A percentile compares a stretch with the other conserved stretches of the same genome.
Evolutionary conservation across 257 asterid genomes (phyloP).

Genomic region (Solanum boliviense): DNA sequence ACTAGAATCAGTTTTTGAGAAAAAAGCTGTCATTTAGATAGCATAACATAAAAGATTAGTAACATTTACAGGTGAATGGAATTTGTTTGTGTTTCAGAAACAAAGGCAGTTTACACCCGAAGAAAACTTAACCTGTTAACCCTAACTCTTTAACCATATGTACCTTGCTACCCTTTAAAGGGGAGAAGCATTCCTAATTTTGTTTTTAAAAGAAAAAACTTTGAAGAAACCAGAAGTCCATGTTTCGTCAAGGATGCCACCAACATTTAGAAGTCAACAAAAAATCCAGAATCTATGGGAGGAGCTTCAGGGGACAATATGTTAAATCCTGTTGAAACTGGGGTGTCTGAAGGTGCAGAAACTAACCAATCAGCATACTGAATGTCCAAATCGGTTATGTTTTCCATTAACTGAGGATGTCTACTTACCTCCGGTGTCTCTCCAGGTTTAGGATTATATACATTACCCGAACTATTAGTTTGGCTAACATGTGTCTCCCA

Average conservation of each 20-base stretch:
- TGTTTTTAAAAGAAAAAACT: background rate
- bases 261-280: slow-evolving; percentile 17
- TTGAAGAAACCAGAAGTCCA: background rate
- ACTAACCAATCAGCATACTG: slow-evolving; percentile 27
- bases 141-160: background rate
- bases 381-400: slow-evolving; percentile 11
- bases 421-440: slow-evolving; percentile 6
- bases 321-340: slow-evolving; percentile 11
- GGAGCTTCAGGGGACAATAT: slow-evolving; percentile 33
- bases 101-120: background rate
- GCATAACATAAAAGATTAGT: background rate
- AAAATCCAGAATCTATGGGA: slow-evolving; percentile 21
- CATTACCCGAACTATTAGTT: slow-evolving; percentile 13
- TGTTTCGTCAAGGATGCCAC: background rate
- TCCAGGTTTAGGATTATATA: background rate
- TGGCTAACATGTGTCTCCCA: slow-evolving; percentile 16
- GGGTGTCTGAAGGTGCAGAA: slow-evolving; percentile 12
- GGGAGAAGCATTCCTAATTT: background rate
- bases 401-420: slow-evolving; percentile 17
- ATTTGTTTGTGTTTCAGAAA: background rate
- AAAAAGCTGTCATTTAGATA: background rate
- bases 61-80: background rate
- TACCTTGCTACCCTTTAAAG: background rate
- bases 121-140: background rate
- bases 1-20: background rate